Conservation (phyloP, 139 green algal genomes). For the Spirogloea muscicola region DNA sequence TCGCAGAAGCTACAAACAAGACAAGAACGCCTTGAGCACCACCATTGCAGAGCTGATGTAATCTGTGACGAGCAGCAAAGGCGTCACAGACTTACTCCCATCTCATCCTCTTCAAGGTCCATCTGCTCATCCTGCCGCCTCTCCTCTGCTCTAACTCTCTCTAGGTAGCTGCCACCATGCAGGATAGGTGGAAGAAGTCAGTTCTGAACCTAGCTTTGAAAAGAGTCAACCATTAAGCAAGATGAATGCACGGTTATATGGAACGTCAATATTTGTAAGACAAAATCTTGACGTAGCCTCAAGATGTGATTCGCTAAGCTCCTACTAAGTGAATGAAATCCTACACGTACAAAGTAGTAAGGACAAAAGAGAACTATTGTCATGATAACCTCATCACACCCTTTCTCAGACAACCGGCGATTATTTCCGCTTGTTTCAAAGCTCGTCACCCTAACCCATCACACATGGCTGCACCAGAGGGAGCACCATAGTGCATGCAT, state of each 20-base stretch:
- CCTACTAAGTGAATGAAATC: too few relatives aligned
- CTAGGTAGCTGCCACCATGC: conserved; percentile 13
- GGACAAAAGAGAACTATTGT: too few relatives aligned
- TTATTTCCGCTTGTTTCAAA: neutral
- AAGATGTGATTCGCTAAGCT: too few relatives aligned
- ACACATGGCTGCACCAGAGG: neutral
- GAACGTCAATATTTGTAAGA: neutral
- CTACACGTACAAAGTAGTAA: too few relatives aligned
- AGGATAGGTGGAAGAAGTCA: too few relatives aligned
- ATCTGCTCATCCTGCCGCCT: conserved; percentile 29
- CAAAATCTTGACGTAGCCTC: neutral
- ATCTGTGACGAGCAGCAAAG: neutral
- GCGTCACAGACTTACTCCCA: neutral
- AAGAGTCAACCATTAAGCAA: neutral
- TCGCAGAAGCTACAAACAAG: neutral
- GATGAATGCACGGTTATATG: neutral
- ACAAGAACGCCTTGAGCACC: too few relatives aligned
- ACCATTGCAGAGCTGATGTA: too few relatives aligned
- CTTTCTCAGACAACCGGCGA: neutral
- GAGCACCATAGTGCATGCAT: neutral
- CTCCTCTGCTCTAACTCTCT: conserved; percentile 25
- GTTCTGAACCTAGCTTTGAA: neutral
- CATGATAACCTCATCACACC: neutral
- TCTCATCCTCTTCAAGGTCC: conserved; percentile 18
- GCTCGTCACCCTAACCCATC: too few relatives aligned